Percentiles rank a stretch among this genome's conserved stretches.
Conservation (phyloP, 306 rosid species). For the Castanea crenata region DNA sequence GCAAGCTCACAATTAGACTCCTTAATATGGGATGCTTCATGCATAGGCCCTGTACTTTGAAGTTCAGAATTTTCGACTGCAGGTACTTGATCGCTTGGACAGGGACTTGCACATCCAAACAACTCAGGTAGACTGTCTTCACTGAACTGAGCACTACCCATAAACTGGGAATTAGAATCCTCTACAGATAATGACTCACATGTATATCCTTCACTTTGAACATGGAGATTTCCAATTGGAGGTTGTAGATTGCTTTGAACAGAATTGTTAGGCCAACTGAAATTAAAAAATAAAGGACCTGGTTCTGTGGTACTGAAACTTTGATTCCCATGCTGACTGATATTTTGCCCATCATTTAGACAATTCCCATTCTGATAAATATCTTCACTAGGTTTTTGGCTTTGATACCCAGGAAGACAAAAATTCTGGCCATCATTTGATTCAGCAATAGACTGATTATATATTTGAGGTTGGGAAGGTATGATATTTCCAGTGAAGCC, state of each 20-base stretch:
- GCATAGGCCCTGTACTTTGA: conserved; percentile 25
- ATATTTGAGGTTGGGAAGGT: conserved; percentile 30
- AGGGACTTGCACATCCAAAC: not conserved
- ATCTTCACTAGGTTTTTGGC: conserved; percentile 21
- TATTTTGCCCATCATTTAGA: conserved; percentile 10
- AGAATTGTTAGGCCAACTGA: conserved; percentile 32
- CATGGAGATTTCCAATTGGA: conserved; percentile 16
- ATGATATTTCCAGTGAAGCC: conserved; percentile 13
- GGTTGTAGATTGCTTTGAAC: conserved; percentile 22
- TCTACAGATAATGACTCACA: conserved; percentile 5
- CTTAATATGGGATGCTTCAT: conserved; percentile 20
- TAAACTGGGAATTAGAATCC: conserved; percentile 21
- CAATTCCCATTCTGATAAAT: conserved; percentile 26
- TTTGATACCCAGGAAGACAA: conserved; percentile 30
- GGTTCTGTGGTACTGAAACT: conserved; percentile 7
- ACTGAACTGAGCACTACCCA: not conserved
- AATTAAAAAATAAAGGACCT: conserved; percentile 23
- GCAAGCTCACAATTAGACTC: conserved; percentile 25
- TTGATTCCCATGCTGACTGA: conserved; percentile 21
- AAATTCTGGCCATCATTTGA: conserved; percentile 19
- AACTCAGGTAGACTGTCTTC: not conserved
- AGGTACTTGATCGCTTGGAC: conserved; percentile 37
- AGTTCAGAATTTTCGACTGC: conserved; percentile 15
- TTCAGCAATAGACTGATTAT: conserved; percentile 29
- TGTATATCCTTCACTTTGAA: conserved; percentile 14